A percentile compares a stretch with the other conserved stretches of the same genome.
Conservation (phyloP, 495 filamentous ascomycete species). For the Penicillium canescens region DNA sequence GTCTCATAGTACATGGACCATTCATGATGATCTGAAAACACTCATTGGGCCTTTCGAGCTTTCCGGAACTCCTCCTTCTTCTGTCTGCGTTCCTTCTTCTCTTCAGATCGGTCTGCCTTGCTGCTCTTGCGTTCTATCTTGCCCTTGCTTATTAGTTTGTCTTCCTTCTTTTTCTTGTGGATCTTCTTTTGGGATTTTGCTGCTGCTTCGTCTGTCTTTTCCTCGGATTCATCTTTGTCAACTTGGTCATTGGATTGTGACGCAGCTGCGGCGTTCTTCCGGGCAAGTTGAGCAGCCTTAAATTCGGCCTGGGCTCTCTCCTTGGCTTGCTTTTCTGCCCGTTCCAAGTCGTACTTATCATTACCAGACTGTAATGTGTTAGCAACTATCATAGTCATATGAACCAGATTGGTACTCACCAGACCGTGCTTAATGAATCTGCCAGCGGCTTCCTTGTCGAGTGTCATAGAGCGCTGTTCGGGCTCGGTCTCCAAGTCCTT, state of each 20-base stretch:
- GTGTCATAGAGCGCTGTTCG: constrained; percentile 54
- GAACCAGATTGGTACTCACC: constrained; percentile 41
- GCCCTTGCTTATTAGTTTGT: constrained; percentile 16
- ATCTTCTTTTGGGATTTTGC: constrained; percentile 11
- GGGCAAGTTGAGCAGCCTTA: constrained; percentile 47
- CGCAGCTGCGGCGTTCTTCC: constrained; percentile 27
- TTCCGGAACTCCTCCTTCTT: constrained; percentile 40
- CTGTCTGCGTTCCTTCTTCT: constrained; percentile 38
- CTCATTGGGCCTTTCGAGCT: constrained; percentile 26
- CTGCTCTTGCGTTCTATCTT: constrained; percentile 32
- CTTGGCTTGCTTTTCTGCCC: constrained; percentile 53
- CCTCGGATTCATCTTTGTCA: constrained; percentile 22
- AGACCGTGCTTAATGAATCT: constrained; percentile 81
- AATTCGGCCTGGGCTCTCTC: constrained; percentile 52
- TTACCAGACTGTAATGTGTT: constrained; percentile 55
- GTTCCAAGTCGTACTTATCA: constrained; percentile 56
- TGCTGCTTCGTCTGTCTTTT: constrained; percentile 16
- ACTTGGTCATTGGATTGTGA: constrained; percentile 28
- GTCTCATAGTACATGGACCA: constrained; percentile 12
- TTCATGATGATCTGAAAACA: background rate
- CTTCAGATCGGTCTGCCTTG: constrained; percentile 26
- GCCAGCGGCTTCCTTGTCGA: constrained; percentile 79
- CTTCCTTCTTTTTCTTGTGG: constrained; percentile 23
- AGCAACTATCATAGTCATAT: constrained; percentile 4
- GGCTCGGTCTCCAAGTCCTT: constrained; percentile 59